phyloP scores from a whole-genome alignment of 2,329 filamentous ascomycete species.

The Ceratocystis eucalypticola region DNA sequence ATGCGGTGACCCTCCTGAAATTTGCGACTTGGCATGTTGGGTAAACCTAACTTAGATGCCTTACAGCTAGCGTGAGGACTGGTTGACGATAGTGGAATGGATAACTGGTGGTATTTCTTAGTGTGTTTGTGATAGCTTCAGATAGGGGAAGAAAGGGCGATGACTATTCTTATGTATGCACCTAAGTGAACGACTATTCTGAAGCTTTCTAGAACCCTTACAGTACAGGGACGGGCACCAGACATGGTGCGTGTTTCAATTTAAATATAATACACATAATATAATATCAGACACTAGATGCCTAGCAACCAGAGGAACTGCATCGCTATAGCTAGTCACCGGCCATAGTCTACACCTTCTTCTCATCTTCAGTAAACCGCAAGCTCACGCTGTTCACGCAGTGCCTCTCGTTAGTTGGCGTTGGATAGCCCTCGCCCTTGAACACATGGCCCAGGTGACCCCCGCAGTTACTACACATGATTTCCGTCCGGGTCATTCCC shows the following conservation, averaged over 20 bases:
- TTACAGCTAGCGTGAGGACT: neutral
- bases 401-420: slow-evolving; percentile 88
- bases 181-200: neutral
- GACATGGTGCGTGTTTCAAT: neutral
- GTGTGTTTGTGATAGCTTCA: neutral
- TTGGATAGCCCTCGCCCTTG: slow-evolving; percentile 72
- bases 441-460: slow-evolving; percentile 92
- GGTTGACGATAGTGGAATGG: neutral
- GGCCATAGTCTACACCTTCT: neutral
- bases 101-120: neutral
- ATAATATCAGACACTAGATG: neutral
- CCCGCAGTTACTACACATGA: slow-evolving; percentile 87
- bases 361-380: slow-evolving; percentile 45
- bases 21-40: neutral
- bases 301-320: neutral
- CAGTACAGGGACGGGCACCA: neutral
- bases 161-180: neutral
- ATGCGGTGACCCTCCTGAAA: neutral
- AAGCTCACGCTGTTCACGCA: slow-evolving; percentile 91
- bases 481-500: slow-evolving; percentile 82
- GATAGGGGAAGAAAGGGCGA: no score
- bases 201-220: neutral
- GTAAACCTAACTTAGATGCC: neutral
- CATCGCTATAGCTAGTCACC: neutral
- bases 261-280: neutral